Evolutionary conservation across 2,329 filamentous ascomycete species (phyloP), one percentile per base, ranked within the genome.

Genomic region (Penicillium sp.): DNA sequence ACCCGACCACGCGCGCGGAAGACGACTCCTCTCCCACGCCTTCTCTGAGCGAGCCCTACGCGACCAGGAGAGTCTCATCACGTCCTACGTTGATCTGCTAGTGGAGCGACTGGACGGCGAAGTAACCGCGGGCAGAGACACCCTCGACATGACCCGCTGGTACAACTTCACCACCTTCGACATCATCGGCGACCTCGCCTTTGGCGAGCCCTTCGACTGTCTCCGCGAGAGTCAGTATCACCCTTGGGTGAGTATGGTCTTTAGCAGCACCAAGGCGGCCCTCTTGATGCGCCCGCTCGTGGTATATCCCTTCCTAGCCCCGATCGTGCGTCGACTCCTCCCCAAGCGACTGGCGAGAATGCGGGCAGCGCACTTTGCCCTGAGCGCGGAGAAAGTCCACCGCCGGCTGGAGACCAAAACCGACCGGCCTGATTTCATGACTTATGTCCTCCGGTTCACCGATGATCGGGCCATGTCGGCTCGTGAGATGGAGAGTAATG

Each of bases 201-300:
- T 80, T 50, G 77, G 78, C 0, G 73, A 79, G 37, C 58, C 71
- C 0, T 81, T 80, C 59, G 67, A 70, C 15, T 78, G 75, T 47
- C 63, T 82, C 2, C 63, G 71, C 28, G 68, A 69, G 4, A 69
- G 67, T 2, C 67, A 73, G 12, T 73, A 73, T 22, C 74, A 80
- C 60, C 70, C 72, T 5, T 81, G 76, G 75, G 75, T 81, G 4
- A 63, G 67, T 0, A 67, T 74, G 39, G 66, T 80, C 0, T 75
- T 72, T 49, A 31, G 55, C 41, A 69, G 60, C 42, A n/a, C 54
- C 47, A 60, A 63, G 37, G 39, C 43, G 4, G 12, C 38, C 1
- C 51, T 55, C 0, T 34, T 65, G 4, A 38, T 55, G 7, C 60
- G 63, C 6, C 53, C 61, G 7, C 4, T 63, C 39, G 35, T 39